Conservation (phyloP, 345 rosid genomes). For the Ricinus communis region DNA sequence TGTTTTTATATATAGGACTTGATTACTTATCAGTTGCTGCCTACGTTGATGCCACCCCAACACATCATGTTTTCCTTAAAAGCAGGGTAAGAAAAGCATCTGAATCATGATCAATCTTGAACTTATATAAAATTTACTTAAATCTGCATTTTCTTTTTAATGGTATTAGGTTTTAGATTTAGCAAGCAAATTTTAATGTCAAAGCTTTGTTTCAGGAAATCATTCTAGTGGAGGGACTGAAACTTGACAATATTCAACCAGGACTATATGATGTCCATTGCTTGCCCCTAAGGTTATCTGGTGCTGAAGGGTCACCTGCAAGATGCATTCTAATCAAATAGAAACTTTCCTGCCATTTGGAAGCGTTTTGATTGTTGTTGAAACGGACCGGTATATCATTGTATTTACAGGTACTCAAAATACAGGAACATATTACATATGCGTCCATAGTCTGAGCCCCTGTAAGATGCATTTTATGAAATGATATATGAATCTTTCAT, state of each 20-base stretch:
- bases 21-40: constrained; percentile 49
- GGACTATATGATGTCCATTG: constrained; percentile 21
- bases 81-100: constrained; percentile 26
- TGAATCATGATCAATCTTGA: too few relatives aligned
- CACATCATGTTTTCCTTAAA: constrained; percentile 32
- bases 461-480: too few relatives aligned
- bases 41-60: constrained; percentile 9
- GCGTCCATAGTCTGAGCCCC: too few relatives aligned
- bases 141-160: too few relatives aligned
- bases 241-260: constrained; percentile 16
- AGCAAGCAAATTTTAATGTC: not conserved
- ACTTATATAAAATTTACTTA: too few relatives aligned
- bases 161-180: not conserved
- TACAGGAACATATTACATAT: too few relatives aligned
- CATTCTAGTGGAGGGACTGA: constrained; percentile 23
- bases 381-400: too few relatives aligned
- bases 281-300: constrained; percentile 21
- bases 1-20: too few relatives aligned
- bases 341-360: too few relatives aligned
- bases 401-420: too few relatives aligned
- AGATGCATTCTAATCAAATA: constrained; percentile 22
- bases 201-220: constrained; percentile 16
- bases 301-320: constrained; percentile 24
- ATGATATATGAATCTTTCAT: too few relatives aligned
- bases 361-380: too few relatives aligned